phyloP scores from a whole-genome alignment of 2,329 filamentous ascomycete genomes.

The Juglanconis oblonga region DNA sequence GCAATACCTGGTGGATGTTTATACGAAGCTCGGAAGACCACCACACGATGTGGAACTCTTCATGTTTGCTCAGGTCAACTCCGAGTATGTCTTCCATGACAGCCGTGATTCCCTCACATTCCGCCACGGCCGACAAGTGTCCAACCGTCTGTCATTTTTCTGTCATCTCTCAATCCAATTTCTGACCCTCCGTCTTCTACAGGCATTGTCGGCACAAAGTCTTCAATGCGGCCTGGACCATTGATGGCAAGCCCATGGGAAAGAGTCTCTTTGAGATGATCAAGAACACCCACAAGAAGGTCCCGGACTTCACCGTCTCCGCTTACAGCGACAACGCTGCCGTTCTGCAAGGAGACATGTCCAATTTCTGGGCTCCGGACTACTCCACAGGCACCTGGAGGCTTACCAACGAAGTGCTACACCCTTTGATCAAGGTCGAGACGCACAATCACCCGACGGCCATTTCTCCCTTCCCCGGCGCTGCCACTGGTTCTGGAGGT shows the following conservation, averaged over 20 bases:
- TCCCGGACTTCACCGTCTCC: conserved; percentile 80
- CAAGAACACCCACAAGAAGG: conserved; percentile 84
- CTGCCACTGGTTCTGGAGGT: conserved; percentile 91
- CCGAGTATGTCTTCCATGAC: conserved; percentile 63
- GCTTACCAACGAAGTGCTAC: conserved; percentile 79
- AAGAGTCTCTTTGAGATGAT: conserved; percentile 95
- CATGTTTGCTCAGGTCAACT: conserved; percentile 99
- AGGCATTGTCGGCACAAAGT: conserved; percentile 57
- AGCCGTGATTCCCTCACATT: conserved; percentile 1
- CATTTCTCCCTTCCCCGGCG: conserved; percentile 88
- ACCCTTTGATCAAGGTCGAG: conserved; percentile 91
- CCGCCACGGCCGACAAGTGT: conserved; percentile 14
- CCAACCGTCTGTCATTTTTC: conserved; percentile 40
- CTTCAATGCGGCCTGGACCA: conserved; percentile 96
- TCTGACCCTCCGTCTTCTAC: conserved; percentile 57
- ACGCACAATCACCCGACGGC: conserved; percentile 98
- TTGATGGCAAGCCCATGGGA: conserved; percentile 78
- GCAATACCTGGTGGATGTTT: conserved; percentile 87
- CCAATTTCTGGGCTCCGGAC: conserved; percentile 83
- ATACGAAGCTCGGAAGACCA: conserved; percentile 61
- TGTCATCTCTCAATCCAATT: conserved; percentile 64
- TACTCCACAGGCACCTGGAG: conserved; percentile 84
- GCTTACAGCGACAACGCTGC: conserved; percentile 98
- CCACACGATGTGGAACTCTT: conserved; percentile 94
- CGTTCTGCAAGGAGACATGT: conserved; percentile 73